Evolutionary conservation across 148 eudicot genomes (phyloP).

Genomic region (Rhododendron molle): DNA sequence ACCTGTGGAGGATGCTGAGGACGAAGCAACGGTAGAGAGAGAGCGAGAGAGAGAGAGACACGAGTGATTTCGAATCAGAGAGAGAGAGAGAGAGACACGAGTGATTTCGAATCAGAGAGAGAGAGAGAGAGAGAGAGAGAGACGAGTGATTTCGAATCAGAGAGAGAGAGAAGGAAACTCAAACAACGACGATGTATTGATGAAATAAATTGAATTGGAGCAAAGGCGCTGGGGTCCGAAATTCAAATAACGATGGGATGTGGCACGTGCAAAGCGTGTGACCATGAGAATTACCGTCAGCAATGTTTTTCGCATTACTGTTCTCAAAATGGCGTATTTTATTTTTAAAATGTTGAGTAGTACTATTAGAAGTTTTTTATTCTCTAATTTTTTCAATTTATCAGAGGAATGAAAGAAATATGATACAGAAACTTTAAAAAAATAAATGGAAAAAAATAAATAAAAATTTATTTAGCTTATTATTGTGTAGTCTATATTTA

Average conservation of each 20-base stretch:
- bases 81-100: background rate
- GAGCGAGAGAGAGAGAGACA: background rate
- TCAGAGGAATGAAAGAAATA: too few species aligned
- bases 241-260: slow-evolving; percentile 15
- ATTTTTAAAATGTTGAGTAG: too few species aligned
- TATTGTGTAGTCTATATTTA: background rate
- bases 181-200: background rate
- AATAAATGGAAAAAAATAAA: background rate
- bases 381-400: too few species aligned
- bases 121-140: background rate
- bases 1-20: background rate
- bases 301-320: too few species aligned
- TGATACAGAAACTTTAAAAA: background rate
- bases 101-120: background rate
- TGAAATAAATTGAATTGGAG: slow-evolving; percentile 10
- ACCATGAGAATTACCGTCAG: background rate
- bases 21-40: background rate
- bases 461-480: too few species aligned
- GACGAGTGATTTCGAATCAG: too few species aligned
- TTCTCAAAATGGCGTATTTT: too few species aligned
- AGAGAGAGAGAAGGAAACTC: background rate
- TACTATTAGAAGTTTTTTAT: too few species aligned
- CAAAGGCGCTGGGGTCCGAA: slow-evolving; percentile 18
- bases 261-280: slow-evolving; percentile 8
- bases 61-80: background rate